Evolutionary conservation across 192 early-diverging fungal genomes (phyloP), one percentile per base, ranked within the genome.

Genomic region (Coemansia sp.): DNA sequence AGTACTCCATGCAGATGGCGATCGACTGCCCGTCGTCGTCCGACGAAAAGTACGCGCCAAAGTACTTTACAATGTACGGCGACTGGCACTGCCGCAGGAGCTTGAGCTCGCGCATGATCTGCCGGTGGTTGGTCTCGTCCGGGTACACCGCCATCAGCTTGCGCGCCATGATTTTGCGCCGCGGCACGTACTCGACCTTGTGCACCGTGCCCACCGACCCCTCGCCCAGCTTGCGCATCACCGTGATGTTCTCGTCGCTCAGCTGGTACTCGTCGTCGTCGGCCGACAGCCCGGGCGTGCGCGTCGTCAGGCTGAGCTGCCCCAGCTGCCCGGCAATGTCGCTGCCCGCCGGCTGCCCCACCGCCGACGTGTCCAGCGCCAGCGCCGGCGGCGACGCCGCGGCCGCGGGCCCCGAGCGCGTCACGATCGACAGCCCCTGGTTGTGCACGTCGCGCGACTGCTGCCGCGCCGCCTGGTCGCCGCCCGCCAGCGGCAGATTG

Each of bases 1-100:
- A 94, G 62, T 88, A 96, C 79, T 98, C 97, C 89, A 99, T 96
- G 69, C 90, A 95, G 32, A 99, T 90, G 4, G 87, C 90, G 5
- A 99, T 83, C 2, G 84, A 83, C 40, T 79, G 76, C 42, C 86
- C 85, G 45, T 85, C 84, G 29, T 81, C 78, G 47, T 83, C 87
- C 17, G 90, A 90, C 39, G 89, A 83, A 39, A 89, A 78, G 54
- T 88, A 96, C 6, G 94, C 91, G 35, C 97, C 97, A 58, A 89
- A 98, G 60, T 88, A 99, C 15, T 90, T 86, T 0, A 99, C 94
- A 50, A 98, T 95, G 63, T 92, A 90, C 17, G 89, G 88, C 25
- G 89, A 92, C 63, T 91, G 80, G 70, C 95, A 98, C 35, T 85
- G 84, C 46, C 88, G 85, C 53, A 99, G 71, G 32, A 96, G 86